Base-by-base conservation (phyloP, 352 stramenopile genomes). In the Phytophthora boehmeriae region DNA sequence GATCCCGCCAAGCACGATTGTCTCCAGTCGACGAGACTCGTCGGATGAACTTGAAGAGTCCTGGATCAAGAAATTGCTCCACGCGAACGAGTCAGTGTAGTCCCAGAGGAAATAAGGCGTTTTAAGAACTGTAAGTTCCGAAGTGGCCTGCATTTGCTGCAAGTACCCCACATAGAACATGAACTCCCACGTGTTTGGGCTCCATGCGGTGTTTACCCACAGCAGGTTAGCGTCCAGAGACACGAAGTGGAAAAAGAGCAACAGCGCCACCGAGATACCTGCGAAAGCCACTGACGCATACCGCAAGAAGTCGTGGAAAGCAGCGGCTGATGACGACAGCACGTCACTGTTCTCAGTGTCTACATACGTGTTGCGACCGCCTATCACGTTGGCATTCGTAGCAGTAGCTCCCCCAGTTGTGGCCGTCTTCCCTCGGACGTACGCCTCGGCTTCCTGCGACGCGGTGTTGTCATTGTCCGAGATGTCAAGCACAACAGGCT, bases 121-220 rank as follows among this genome's bases (percentile, higher is more conserved):
- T 54, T 90, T 87, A 25, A 85, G 59, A 22, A 88, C 57, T 20
- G 79, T 89, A 17, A 88, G 66, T 32, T 88, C 66, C 22, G 83
- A 92, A 0, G 86, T 47, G 4, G 78, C 73, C 30, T 75, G 63
- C 71, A 93, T 84, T 28, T 89, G 79, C 68, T 93, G 83, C 52
- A 93, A 59, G 60, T 87, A 88, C n/a, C 61, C 74, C 14, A 82
- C 71, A 62, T 88, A 90, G 14, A 85, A 68, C 23, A 86, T 61
- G 48, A 89, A 84, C 59, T 92, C 83, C 83, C 83, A 92, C 14
- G 81, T 83, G 57, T 93, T 93, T 1, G 83, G 83, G 35, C 79
- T 83, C 80, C 78, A 90, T 17, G 71, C 41, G 5, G 75, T 28
- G 23, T 71, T 86, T 9, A 68, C 68, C 71, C 65, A 86, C 27